Evolutionary conservation across 768 basidiomycete species (phyloP), one percentile per base, ranked within the genome.

Genomic region (Leucocoprinus birnbaumii): DNA sequence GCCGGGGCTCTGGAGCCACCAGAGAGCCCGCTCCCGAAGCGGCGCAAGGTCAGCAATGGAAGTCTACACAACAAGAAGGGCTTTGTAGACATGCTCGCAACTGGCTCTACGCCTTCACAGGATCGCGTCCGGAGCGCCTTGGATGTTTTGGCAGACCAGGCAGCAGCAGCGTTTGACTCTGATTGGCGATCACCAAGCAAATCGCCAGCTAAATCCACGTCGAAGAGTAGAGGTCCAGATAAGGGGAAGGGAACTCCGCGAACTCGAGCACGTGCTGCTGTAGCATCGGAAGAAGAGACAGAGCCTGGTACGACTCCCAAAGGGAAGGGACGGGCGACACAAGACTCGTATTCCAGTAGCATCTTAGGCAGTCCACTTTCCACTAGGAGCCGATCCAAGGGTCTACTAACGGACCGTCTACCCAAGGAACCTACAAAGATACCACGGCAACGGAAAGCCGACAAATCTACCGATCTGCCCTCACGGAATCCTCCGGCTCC

Each of bases 61-160:
- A 51, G 55, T 18, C 44, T 53, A 24, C 44, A 40, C 22, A 55
- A 57, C 1, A 49, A 34, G 55, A 37, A 22, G 27, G 31, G 55
- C 26, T 37, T 40, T 22, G 19, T 38, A 10, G 57, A 58, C 16
- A 19, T 64, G 38, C 41, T 55, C 6, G 38, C 21, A 19, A 48
- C 40, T 22, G 25, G 47, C 24, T 25, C 40, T 11, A 42, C 46
- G 3, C 48, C 48, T n/a, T 24, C 47, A 5, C 13, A 27, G 3
- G 65, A 63, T n/a, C 65, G 74, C 46, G 67, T 76, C 44, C 71
- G 68, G 57, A 80, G 81, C 57, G 87, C 84, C 6, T 69, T 90
- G 62, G 86, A 90, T 61, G 86, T 90, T 7, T 70, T 89, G 31
- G 88, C 87, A 1, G 86, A 88, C 59, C 86, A 89, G 64, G 86